These are phyloP conservation scores for Mortierella sp. DNA, from an alignment of 371 early-diverging fungal genomes.

Conservation along the genomic window DNA sequence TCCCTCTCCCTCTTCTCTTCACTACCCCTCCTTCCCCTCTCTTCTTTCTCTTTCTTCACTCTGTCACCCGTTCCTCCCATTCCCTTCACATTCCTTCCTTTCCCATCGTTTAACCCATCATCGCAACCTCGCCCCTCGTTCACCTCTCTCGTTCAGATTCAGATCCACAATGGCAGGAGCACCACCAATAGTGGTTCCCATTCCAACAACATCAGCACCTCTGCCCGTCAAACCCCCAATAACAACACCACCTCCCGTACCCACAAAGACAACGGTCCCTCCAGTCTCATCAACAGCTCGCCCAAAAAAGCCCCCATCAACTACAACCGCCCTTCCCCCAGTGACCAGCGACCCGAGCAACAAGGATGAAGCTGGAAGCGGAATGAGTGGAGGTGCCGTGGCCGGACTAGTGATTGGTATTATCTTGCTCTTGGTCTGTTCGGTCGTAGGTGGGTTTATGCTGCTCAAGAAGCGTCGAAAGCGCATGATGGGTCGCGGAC, in stretches of 20 bases:
- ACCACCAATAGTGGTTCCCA: neutral
- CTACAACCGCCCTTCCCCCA: neutral
- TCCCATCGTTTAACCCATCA: neutral
- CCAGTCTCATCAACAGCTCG: neutral
- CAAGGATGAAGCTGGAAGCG: neutral
- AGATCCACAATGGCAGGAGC: neutral
- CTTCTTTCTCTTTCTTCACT: too few relatives aligned
- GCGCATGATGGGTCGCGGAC: constrained; percentile 30
- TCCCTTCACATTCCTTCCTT: neutral
- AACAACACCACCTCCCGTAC: neutral
- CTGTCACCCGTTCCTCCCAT: neutral
- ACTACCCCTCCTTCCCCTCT: too few relatives aligned
- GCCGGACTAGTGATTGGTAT: constrained; percentile 39
- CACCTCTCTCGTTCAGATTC: neutral
- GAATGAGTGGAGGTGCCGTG: constrained; percentile 46
- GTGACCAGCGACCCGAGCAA: neutral
- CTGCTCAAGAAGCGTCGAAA: constrained; percentile 44
- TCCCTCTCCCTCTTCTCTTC: neutral
- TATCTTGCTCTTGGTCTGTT: constrained; percentile 28
- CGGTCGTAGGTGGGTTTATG: constrained; percentile 30
- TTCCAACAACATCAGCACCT: neutral
- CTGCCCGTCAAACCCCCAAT: too few relatives aligned
- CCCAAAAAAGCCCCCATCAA: neutral
- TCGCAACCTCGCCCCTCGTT: neutral
- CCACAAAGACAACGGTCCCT: neutral